Evolutionary conservation across 192 early-diverging fungal genomes (phyloP), one percentile per base, ranked within the genome.

Genomic region (Linnemannia zychae): DNA sequence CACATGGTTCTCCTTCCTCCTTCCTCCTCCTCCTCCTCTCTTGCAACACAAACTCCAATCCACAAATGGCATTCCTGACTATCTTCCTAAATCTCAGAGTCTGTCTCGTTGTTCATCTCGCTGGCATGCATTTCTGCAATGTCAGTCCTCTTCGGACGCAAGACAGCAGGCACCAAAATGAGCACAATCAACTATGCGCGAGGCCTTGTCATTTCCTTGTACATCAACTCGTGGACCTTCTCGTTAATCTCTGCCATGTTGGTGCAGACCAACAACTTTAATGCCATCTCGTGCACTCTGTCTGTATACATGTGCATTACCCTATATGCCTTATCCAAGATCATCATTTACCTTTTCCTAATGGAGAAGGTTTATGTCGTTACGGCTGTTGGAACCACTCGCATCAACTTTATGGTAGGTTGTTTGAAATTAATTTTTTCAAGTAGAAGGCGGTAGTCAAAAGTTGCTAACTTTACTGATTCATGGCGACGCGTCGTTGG

Each of bases 311-410:
- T 78, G n/a, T 87, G 87, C 60, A 84, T 88, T 18, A 50, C 87
- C 67, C 63, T 91, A 0, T 87, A 91, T 77, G 88, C 88, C 4
- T 37, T 57, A 13, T 76, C 77, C 52, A 91, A 91, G 60, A 79
- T 91, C 24, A 63, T 89, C 3, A 79, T 91, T 3, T 91, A 89
- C 72, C 73, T 91, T 11, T 91, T 89, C 75, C 87, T 91, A 38
- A 89, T 88, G 63, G 90, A 91, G 87, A 79, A 80, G 78, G 78
- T 86, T 60, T 80, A 86, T 63, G 78, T 86, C 57, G 83, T 86
- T 2, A 86, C 78, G 49, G 83, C 77, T 18, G 75, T 79, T 38
- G 78, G 83, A 9, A 47, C 75, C 65, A 80, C 84, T 3, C 77
- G 90, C 28, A 18, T 67, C 34, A 81, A 80, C 48, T 89, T 87